Evolutionary conservation across 139 green algal species (phyloP).

Genomic region (Tetradesmus obliquus): DNA sequence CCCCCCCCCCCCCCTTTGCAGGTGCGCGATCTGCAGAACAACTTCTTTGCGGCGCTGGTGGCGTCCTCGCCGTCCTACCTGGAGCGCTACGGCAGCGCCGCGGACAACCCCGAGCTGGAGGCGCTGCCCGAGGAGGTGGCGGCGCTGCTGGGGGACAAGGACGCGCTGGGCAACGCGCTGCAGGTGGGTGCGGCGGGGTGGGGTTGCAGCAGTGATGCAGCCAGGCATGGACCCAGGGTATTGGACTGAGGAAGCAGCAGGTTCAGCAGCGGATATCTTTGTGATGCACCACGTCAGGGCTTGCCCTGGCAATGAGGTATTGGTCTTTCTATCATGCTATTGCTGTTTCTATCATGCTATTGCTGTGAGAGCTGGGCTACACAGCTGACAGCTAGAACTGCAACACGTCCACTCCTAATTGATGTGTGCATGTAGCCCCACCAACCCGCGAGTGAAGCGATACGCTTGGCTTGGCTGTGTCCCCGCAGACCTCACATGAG

Average conservation of each 20-base stretch:
- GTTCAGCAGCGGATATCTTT: not conserved
- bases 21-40: conserved; percentile 77
- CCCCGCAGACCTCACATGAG: conserved; percentile 74
- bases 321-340: no score
- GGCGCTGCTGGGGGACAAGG: conserved; percentile 72
- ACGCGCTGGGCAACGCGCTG: conserved; percentile 65
- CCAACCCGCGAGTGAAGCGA: no score
- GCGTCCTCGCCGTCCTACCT: conserved; percentile 25
- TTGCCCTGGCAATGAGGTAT: no score
- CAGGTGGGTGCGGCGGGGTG: conserved; percentile 42
- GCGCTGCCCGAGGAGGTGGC: conserved; percentile 67
- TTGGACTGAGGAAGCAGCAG: not conserved
- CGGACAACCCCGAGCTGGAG: conserved; percentile 59
- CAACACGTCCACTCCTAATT: no score
- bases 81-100: conserved; percentile 11
- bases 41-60: conserved; percentile 63
- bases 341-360: no score
- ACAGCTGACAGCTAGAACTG: no score
- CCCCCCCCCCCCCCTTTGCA: conserved; percentile 11
- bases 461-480: not conserved
- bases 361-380: no score
- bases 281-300: not conserved
- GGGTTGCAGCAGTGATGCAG: not conserved
- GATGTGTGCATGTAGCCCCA: no score
- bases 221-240: not conserved